A percentile compares a stretch with the other conserved stretches of the same genome.
Conservation (phyloP, 2,329 filamentous ascomycete genomes). For the Ascochyta viciae-villosae region DNA sequence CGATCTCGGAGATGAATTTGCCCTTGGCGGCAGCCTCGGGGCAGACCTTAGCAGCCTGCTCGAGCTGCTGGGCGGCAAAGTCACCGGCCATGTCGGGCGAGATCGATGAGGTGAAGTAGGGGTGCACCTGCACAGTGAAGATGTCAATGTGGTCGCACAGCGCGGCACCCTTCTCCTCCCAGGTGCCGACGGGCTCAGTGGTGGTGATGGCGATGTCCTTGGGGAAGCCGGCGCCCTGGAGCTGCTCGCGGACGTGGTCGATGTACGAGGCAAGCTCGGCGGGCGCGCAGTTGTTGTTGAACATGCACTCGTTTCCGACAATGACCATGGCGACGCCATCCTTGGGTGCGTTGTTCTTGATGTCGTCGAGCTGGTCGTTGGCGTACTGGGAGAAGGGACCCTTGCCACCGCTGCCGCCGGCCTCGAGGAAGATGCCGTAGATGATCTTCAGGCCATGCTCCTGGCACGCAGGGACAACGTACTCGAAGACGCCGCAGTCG, state of each 20-base stretch:
- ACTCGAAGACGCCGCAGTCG: conserved; percentile 82
- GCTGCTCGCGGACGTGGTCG: conserved; percentile 66
- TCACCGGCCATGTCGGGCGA: conserved; percentile 70
- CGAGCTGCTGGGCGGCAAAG: conserved; percentile 78
- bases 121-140: conserved; percentile 85
- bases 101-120: conserved; percentile 85
- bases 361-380: conserved; percentile 74
- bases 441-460: conserved; percentile 78
- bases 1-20: conserved; percentile 85
- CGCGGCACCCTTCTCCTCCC: conserved; percentile 65
- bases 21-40: conserved; percentile 62
- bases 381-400: conserved; percentile 60
- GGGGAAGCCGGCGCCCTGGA: conserved; percentile 71
- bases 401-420: conserved; percentile 56
- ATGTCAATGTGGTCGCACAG: conserved; percentile 81
- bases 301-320: conserved; percentile 89
- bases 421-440: conserved; percentile 84
- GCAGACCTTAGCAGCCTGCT: conserved; percentile 75
- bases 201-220: conserved; percentile 74
- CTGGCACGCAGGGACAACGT: conserved; percentile 73
- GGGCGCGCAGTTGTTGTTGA: conserved; percentile 72
- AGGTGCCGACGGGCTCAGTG: conserved; percentile 82
- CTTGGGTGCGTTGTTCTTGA: conserved; percentile 73
- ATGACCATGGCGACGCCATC: conserved; percentile 80
- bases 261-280: conserved; percentile 74